Evolutionary conservation across 108 stramenopile species (phyloP).

Genomic region (Cyclotella baltica): DNA sequence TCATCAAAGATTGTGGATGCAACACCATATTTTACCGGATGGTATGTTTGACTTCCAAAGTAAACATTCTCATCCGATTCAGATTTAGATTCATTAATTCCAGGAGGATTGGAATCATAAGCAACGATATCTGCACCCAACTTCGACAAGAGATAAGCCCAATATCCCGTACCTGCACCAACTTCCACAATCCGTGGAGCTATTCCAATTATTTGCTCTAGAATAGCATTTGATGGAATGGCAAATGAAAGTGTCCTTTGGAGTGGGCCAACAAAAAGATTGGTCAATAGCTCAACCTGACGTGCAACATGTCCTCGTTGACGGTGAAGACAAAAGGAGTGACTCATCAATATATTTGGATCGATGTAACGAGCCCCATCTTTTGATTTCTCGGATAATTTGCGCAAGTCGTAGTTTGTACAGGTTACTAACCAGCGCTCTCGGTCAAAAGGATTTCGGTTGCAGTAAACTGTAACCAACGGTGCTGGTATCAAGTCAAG

Average conservation of each 20-base stretch:
- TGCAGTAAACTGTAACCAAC: conserved; percentile 35
- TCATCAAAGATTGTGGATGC: conserved; percentile 49
- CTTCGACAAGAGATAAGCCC: conserved; percentile 46
- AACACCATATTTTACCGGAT: conserved; percentile 35
- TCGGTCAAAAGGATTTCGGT: conserved; percentile 32
- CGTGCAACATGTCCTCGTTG: conserved; percentile 40
- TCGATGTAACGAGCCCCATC: conserved; percentile 40
- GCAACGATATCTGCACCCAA: conserved; percentile 56
- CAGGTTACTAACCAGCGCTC: conserved; percentile 43
- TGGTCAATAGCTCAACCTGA: conserved; percentile 38
- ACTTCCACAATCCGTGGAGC: conserved; percentile 57
- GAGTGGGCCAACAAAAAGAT: conserved; percentile 46
- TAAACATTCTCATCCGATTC: conserved; percentile 31
- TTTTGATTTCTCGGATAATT: conserved; percentile 3
- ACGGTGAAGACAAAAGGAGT: conserved; percentile 33
- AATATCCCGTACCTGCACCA: conserved; percentile 69
- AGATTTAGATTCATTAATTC: not conserved
- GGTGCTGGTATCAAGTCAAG: conserved; percentile 40
- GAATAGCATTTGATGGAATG: conserved; percentile 47
- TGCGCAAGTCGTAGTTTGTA: conserved; percentile 31
- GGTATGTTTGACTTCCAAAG: conserved; percentile 41
- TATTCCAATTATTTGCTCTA: conserved; percentile 27
- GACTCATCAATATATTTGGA: conserved; percentile 23
- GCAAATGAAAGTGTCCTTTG: conserved; percentile 56
- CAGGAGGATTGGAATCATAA: conserved; percentile 48